Evolutionary conservation across 352 stramenopile genomes (phyloP).

Genomic region (Phytophthora multivora): DNA sequence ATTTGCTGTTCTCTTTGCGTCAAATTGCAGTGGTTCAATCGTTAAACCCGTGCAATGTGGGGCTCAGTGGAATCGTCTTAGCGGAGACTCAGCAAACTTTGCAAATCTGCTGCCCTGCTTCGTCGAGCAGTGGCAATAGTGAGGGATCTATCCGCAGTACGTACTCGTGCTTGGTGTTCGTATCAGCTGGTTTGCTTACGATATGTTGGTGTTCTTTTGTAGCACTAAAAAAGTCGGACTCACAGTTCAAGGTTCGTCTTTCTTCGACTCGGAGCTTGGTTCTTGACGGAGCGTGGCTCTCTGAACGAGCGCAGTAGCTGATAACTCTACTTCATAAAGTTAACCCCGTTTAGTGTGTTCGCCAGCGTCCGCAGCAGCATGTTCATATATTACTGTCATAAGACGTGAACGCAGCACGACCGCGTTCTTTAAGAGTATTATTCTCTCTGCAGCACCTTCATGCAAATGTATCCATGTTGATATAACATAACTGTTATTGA

Average conservation of each 20-base stretch:
- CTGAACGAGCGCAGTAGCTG: slow-evolving; percentile 23
- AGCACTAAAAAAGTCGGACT: slow-evolving; percentile 58
- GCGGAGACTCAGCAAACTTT: slow-evolving; percentile 64
- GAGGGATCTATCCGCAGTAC: slow-evolving; percentile 59
- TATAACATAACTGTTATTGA: too few species aligned
- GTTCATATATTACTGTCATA: too few species aligned
- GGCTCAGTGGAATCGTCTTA: slow-evolving; percentile 59
- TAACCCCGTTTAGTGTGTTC: too few species aligned
- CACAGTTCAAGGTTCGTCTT: slow-evolving; percentile 45
- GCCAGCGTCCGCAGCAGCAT: neutral
- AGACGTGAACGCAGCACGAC: too few species aligned
- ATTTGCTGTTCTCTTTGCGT: neutral
- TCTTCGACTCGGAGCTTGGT: slow-evolving; percentile 41
- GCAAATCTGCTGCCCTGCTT: slow-evolving; percentile 54
- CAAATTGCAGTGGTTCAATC: slow-evolving; percentile 52
- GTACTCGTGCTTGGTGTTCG: slow-evolving; percentile 9
- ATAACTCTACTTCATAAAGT: too few species aligned
- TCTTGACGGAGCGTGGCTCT: slow-evolving; percentile 57
- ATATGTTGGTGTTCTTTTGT: neutral
- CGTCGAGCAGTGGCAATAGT: slow-evolving; percentile 4
- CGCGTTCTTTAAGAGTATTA: too few species aligned
- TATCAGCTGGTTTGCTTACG: neutral
- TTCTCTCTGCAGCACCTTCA: too few species aligned
- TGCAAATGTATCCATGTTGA: slow-evolving; percentile 7
- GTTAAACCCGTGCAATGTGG: slow-evolving; percentile 61